phyloP scores from a whole-genome alignment of 2,329 filamentous ascomycete species.

The Clarireedia hainanense region DNA sequence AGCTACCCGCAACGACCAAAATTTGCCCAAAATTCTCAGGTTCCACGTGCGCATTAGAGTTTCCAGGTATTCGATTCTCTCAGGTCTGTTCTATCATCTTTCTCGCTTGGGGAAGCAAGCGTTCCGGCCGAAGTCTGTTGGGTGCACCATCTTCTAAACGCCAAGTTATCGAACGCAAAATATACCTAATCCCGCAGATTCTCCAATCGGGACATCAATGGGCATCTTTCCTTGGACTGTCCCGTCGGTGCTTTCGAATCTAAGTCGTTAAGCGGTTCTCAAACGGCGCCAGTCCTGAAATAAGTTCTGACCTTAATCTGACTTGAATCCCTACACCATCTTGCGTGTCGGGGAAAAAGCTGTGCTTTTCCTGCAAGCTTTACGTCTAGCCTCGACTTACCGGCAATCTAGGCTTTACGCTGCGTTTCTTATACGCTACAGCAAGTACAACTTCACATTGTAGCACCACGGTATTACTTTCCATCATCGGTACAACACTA shows the following conservation, averaged over 20 bases:
- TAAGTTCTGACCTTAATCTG: too few relatives aligned
- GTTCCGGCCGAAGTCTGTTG: not conserved
- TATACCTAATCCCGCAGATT: not conserved
- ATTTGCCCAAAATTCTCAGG: not conserved
- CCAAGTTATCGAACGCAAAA: not conserved
- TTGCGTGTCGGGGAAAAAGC: too few relatives aligned
- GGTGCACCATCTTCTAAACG: not conserved
- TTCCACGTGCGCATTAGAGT: not conserved
- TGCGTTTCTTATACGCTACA: not conserved
- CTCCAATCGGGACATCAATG: too few relatives aligned
- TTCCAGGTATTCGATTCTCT: not conserved
- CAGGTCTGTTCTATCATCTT: not conserved
- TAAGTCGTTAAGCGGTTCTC: too few relatives aligned
- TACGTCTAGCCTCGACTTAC: too few relatives aligned
- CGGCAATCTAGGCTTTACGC: not conserved
- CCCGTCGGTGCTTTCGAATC: too few relatives aligned
- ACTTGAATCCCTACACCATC: too few relatives aligned
- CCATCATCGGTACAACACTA: conserved; percentile 1
- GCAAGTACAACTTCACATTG: too few relatives aligned
- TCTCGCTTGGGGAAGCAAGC: not conserved
- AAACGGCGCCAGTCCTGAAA: too few relatives aligned
- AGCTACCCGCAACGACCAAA: conserved; percentile 1
- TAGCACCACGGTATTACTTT: too few relatives aligned
- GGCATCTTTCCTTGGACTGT: too few relatives aligned
- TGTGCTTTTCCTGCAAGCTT: too few relatives aligned